Percentiles rank a stretch among this genome's conserved stretches.
Conservation (phyloP, 2,329 filamentous ascomycete genomes). For the Fusarium concolor region DNA sequence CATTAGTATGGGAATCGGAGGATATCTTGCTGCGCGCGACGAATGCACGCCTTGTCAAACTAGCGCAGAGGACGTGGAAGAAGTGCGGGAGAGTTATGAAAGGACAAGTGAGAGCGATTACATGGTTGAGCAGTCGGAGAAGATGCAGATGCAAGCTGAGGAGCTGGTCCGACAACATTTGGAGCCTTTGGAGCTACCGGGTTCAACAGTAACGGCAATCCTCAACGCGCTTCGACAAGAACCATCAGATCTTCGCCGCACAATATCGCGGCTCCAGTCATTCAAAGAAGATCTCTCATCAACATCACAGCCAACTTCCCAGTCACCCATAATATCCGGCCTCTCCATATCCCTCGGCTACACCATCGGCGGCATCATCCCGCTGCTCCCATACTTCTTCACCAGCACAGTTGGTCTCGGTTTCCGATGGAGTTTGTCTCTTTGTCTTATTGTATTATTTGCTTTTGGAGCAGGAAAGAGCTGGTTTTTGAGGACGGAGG, state of each 20-base stretch:
- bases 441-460: conserved; percentile 67
- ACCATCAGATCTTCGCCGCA: conserved; percentile 49
- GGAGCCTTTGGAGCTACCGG: conserved; percentile 47
- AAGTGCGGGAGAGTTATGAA: conserved; percentile 33
- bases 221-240: conserved; percentile 40
- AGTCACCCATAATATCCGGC: conserved; percentile 61
- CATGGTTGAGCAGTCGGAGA: conserved; percentile 13
- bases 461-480: conserved; percentile 68
- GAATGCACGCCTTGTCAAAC: conserved; percentile 23
- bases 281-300: conserved; percentile 21
- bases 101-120: conserved; percentile 23
- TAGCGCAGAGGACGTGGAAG: conserved; percentile 34
- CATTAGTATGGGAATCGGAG: conserved; percentile 80
- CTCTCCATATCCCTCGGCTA: conserved; percentile 72
- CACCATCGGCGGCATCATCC: conserved; percentile 71
- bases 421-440: conserved; percentile 64
- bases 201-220: conserved; percentile 38
- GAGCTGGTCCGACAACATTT: conserved; percentile 50
- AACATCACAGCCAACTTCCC: neutral
- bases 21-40: conserved; percentile 70
- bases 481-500: conserved; percentile 49
- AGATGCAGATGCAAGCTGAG: conserved; percentile 19
- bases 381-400: conserved; percentile 72
- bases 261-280: conserved; percentile 35
- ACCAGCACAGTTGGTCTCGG: conserved; percentile 52